phyloP scores from a whole-genome alignment of 768 basidiomycete genomes.

The Boletus tomentosulus region DNA sequence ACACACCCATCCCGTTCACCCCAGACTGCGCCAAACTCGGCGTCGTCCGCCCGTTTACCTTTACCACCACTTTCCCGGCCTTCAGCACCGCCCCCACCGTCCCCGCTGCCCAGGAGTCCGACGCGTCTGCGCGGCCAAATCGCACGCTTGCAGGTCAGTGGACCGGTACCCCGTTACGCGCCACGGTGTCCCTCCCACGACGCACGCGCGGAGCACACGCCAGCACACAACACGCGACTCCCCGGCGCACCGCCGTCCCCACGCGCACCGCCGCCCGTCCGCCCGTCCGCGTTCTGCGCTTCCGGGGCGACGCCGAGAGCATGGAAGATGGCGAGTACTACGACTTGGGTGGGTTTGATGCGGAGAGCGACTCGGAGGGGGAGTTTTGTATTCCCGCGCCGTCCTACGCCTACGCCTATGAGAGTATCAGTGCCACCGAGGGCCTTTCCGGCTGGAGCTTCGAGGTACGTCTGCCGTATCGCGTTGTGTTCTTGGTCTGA shows the following conservation, averaged over 20 bases:
- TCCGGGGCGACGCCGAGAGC: background rate
- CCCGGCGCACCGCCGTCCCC: background rate
- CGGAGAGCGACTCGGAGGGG: background rate
- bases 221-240: background rate
- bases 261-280: background rate
- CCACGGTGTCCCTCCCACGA: constrained; percentile 18
- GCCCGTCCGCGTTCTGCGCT: too few relatives aligned
- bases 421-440: constrained; percentile 26
- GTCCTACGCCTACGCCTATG: constrained; percentile 17
- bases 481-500: background rate
- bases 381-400: background rate
- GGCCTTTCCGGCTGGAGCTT: constrained; percentile 27
- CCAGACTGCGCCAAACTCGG: background rate
- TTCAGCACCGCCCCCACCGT: background rate
- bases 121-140: background rate
- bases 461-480: constrained; percentile 14
- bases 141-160: constrained; percentile 2
- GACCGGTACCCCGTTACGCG: constrained; percentile 23
- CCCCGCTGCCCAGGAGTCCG: background rate
- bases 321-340: background rate
- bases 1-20: background rate
- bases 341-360: background rate
- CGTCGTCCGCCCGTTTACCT: background rate
- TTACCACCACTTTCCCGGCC: background rate
- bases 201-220: background rate